phyloP scores from a whole-genome alignment of 192 early-diverging fungal species.

The Umbelopsis ramanniana region DNA sequence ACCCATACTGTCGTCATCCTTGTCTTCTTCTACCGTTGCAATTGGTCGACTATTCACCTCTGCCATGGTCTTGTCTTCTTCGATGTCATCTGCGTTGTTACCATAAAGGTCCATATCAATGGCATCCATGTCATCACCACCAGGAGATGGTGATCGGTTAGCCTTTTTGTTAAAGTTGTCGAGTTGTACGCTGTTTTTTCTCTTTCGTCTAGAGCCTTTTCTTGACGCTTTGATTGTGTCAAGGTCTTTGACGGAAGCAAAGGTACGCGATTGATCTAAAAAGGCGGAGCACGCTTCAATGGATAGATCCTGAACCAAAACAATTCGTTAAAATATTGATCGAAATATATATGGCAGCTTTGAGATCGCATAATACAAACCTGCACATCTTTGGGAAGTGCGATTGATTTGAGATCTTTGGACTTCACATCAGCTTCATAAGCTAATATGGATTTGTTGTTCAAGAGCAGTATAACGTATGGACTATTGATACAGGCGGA shows the following conservation, averaged over 20 bases:
- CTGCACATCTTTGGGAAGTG: constrained; percentile 47
- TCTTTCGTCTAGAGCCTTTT: constrained; percentile 24
- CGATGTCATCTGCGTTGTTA: constrained; percentile 17
- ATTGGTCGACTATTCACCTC: constrained; percentile 6
- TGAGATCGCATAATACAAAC: constrained; percentile 28
- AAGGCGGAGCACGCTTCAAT: constrained; percentile 52
- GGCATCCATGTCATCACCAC: constrained; percentile 49
- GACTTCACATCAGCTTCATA: constrained; percentile 61
- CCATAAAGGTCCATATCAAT: constrained; percentile 53
- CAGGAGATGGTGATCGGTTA: constrained; percentile 12
- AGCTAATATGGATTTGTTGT: constrained; percentile 62
- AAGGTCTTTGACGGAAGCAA: constrained; percentile 37
- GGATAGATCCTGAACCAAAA: constrained; percentile 25
- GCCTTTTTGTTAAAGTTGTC: not conserved
- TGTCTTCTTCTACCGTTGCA: constrained; percentile 44
- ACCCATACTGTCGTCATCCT: constrained; percentile 52
- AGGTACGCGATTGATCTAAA: constrained; percentile 48
- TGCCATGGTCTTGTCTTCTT: not conserved
- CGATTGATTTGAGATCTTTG: constrained; percentile 43
- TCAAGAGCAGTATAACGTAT: constrained; percentile 75
- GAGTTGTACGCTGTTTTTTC: constrained; percentile 6
- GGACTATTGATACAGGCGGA: constrained; percentile 80
- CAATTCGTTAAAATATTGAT: not conserved
- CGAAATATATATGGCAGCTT: too few species aligned
- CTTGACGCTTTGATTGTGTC: not conserved